Conservation (phyloP, 495 filamentous ascomycete genomes). For the Penicillium parvum region DNA sequence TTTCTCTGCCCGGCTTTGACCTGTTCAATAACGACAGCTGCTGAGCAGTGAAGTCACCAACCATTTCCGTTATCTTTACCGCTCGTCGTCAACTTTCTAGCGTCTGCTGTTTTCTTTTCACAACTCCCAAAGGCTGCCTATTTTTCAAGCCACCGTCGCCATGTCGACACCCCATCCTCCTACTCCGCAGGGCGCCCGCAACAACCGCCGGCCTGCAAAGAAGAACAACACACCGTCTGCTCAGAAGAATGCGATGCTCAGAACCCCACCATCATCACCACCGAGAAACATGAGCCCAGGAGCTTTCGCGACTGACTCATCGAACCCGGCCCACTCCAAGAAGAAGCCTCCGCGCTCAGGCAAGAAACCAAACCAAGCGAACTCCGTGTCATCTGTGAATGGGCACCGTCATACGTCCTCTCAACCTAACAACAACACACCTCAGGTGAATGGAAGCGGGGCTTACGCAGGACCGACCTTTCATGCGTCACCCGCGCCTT, state of each 20-base stretch:
- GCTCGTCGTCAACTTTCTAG: conserved; percentile 5
- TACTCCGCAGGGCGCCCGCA: conserved; percentile 38
- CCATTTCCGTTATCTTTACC: conserved; percentile 15
- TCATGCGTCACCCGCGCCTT: conserved; percentile 89
- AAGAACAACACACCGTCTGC: conserved; percentile 31
- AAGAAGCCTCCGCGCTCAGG: conserved; percentile 36
- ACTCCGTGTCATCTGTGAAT: conserved; percentile 23
- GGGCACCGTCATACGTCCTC: conserved; percentile 32
- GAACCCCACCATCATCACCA: conserved; percentile 44
- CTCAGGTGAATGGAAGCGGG: conserved; percentile 46
- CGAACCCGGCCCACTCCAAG: conserved; percentile 31
- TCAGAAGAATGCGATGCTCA: conserved; percentile 29
- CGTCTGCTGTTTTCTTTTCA: conserved; percentile 15
- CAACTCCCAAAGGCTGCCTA: conserved; percentile 38
- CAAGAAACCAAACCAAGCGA: conserved; percentile 35
- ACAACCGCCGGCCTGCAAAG: conserved; percentile 35
- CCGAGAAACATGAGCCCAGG: conserved; percentile 36
- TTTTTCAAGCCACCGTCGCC: conserved; percentile 43
- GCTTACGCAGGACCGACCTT: conserved; percentile 92
- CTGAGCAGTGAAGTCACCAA: conserved; percentile 34
- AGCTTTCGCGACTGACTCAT: conserved; percentile 30
- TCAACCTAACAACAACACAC: conserved; percentile 38
- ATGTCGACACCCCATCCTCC: conserved; percentile 42
- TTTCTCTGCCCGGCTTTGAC: conserved; percentile 16
- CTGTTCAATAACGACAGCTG: conserved; percentile 28